Base-by-base conservation (phyloP, 139 green algal species). In the Monoraphidium neglectum region DNA sequence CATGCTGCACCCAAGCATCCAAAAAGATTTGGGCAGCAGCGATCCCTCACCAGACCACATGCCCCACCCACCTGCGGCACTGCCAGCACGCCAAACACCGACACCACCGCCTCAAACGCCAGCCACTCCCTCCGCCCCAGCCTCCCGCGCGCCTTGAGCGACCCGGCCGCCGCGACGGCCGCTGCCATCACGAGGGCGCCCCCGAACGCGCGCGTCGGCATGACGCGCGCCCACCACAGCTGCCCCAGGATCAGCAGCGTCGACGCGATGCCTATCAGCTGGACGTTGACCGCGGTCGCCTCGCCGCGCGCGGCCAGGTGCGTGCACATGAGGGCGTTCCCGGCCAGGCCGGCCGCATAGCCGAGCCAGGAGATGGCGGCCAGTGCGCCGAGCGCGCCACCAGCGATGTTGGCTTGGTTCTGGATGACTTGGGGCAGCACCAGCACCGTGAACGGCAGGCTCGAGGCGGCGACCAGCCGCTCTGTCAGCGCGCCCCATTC, bases 161-260 rank as follows among this genome's bases (percentile, higher is more conserved):
- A 21, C 1, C 68, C 35, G 28, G 26, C 72, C 4, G 70, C 5
- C 49, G 26, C n/a, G 1, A 79, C 21, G 8, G 57, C 64, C 6
- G 66, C 38, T 12, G 75, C 61, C 24, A 66, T 53, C 38, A 51
- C 66, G n/a, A 75, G 54, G 0, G 53, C 75, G n/a, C 65, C 75
- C 36, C 65, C 75, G 38, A 75, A 80, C 2, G 65, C 75, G 15
- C 43, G 51, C 15, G 65, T 67, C 5, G 75, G 75, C 75, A 81
- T 81, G 51, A 70, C 67, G 2, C 66, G 30, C 15, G 76, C 68
- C 12, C 38, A 74, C 64, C 79, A 82, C 33, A 92, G 82, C 87
- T 97, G 92, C 24, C 75, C 68, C 10, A 97, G 83, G 40, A 97
- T 84, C 0, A 89, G 69, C 40, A 93, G 80, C 59, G 94, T 95